Percentiles rank a stretch among this genome's conserved stretches.
Conservation (phyloP, 2,329 filamentous ascomycete species). For the Xylariaceae sp. region DNA sequence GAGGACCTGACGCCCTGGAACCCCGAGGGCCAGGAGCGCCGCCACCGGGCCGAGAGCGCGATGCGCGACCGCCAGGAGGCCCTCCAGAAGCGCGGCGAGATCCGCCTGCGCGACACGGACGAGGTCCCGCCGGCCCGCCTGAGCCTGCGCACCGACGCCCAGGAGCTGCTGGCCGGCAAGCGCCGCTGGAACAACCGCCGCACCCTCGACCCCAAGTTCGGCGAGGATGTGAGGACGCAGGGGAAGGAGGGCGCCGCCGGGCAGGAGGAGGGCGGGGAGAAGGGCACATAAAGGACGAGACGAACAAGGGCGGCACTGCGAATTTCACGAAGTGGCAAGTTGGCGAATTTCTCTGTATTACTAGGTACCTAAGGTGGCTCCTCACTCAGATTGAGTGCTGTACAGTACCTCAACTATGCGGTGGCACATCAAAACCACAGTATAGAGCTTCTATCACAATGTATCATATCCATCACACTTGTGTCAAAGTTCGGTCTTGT, state of each 20-base stretch:
- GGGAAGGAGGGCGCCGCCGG: not conserved
- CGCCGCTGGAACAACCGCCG: constrained; percentile 50
- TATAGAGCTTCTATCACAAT: too few relatives aligned
- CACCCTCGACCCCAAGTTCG: constrained; percentile 30
- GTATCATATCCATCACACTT: too few relatives aligned
- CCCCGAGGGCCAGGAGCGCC: too few relatives aligned
- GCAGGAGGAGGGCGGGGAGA: constrained; percentile 10
- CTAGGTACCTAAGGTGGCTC: too few relatives aligned
- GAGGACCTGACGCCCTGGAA: constrained; percentile 55
- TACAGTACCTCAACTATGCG: too few relatives aligned
- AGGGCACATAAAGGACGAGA: too few relatives aligned
- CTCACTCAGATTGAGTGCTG: too few relatives aligned
- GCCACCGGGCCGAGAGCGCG: constrained; percentile 21
- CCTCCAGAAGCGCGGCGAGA: constrained; percentile 22
- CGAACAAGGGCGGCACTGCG: too few relatives aligned
- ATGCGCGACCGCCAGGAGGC: constrained; percentile 15
- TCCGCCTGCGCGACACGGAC: constrained; percentile 34
- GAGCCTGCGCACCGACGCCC: constrained; percentile 46
- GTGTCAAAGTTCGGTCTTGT: too few relatives aligned
- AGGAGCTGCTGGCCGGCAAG: constrained; percentile 50
- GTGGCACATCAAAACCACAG: too few relatives aligned
- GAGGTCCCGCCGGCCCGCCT: constrained; percentile 33
- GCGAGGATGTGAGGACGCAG: constrained; percentile 2
- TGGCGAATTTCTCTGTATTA: too few relatives aligned
- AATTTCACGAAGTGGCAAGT: too few relatives aligned